Conservation (phyloP, 2,329 filamentous ascomycete species). For the Penicillium concentricum region DNA sequence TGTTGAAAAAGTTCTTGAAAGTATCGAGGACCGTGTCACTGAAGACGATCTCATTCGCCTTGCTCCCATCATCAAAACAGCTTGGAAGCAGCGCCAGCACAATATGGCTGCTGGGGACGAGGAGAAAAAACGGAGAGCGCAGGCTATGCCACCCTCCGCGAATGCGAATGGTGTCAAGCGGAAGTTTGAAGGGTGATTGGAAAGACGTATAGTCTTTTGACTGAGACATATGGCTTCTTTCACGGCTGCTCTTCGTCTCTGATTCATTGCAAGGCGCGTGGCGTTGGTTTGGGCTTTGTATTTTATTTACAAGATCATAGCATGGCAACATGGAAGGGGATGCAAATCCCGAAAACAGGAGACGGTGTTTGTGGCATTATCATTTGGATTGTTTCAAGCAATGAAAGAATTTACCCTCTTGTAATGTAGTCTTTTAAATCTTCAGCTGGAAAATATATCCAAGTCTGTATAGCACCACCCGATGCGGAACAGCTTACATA, state of each 20-base stretch:
- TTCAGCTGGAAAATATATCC: neutral
- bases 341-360: neutral
- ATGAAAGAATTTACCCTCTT: neutral
- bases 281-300: slow-evolving; percentile 6
- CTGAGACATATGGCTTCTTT: neutral
- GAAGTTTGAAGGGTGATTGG: slow-evolving; percentile 41
- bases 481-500: slow-evolving; percentile 8
- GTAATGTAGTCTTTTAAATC: neutral
- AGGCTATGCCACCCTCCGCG: slow-evolving; percentile 17
- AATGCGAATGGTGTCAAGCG: slow-evolving; percentile 42
- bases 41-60: slow-evolving; percentile 74
- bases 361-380: neutral
- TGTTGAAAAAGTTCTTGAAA: slow-evolving; percentile 82
- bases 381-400: neutral
- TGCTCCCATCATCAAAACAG: slow-evolving; percentile 69
- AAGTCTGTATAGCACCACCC: neutral
- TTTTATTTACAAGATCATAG: slow-evolving; percentile 2
- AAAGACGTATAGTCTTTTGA: neutral
- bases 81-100: slow-evolving; percentile 70
- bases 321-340: slow-evolving; percentile 4
- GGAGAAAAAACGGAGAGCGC: slow-evolving; percentile 26
- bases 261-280: slow-evolving; percentile 11
- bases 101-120: slow-evolving; percentile 25
- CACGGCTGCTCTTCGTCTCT: slow-evolving; percentile 2
- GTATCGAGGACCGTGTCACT: slow-evolving; percentile 81